Conservation (phyloP, 495 filamentous ascomycete genomes). For the Cetradonia linearis region DNA sequence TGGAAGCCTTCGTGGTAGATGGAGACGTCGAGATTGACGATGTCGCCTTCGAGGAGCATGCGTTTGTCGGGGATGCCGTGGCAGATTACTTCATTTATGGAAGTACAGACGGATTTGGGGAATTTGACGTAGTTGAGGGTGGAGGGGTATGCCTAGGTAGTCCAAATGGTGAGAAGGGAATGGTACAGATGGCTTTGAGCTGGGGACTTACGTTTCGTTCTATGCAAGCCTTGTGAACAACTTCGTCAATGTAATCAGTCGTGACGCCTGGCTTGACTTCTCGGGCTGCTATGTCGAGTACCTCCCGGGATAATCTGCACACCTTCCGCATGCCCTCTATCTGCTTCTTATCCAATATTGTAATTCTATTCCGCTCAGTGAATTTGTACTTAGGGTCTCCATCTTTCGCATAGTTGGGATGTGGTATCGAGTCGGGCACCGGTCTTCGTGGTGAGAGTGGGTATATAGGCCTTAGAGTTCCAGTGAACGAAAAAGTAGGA, state of each 20-base stretch:
- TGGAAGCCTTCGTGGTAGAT: constrained; percentile 82
- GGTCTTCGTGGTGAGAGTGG: constrained; percentile 65
- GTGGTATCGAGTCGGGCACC: constrained; percentile 69
- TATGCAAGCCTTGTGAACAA: constrained; percentile 91
- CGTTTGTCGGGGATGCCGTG: constrained; percentile 83
- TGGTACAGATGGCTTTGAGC: not conserved
- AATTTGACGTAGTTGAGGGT: constrained; percentile 94
- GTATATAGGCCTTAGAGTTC: constrained; percentile 75
- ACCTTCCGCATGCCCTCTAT: constrained; percentile 90
- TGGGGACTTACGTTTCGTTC: constrained; percentile 65
- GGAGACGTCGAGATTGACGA: constrained; percentile 82
- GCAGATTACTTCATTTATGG: constrained; percentile 91
- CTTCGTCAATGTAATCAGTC: constrained; percentile 90
- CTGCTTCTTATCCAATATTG: constrained; percentile 65
- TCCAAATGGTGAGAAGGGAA: not conserved
- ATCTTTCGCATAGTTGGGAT: constrained; percentile 75
- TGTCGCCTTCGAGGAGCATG: constrained; percentile 71
- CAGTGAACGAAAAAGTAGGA: constrained; percentile 73
- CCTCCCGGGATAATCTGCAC: constrained; percentile 78
- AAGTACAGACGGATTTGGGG: constrained; percentile 96
- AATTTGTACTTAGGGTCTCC: constrained; percentile 72
- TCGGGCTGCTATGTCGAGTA: constrained; percentile 80
- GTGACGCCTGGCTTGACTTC: constrained; percentile 79
- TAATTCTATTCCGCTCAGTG: constrained; percentile 62
- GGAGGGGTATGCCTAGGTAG: constrained; percentile 83